Evolutionary conservation across 345 rosid genomes (phyloP).

Genomic region (Acer saccharum): DNA sequence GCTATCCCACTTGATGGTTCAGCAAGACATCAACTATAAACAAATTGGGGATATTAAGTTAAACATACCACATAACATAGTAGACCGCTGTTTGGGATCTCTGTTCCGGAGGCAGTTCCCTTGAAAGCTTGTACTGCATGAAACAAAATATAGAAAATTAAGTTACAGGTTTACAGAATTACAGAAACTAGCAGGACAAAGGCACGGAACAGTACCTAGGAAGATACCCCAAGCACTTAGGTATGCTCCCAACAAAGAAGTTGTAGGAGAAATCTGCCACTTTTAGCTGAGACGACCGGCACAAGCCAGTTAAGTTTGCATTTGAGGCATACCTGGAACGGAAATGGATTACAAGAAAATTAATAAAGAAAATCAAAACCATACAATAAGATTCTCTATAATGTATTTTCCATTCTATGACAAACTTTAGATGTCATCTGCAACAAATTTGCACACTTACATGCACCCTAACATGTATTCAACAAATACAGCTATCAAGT

Average conservation of each 20-base stretch:
- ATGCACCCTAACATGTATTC: neutral
- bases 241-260: constrained; percentile 82
- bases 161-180: constrained; percentile 6
- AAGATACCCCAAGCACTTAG: constrained; percentile 77
- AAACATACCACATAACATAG: constrained; percentile 65
- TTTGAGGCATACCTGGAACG: constrained; percentile 62
- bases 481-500: neutral
- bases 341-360: constrained; percentile 8
- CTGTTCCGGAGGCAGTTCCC: constrained; percentile 80
- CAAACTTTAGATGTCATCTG: neutral
- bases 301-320: constrained; percentile 63
- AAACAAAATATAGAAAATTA: constrained; percentile 5
- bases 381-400: neutral
- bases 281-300: constrained; percentile 70
- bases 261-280: constrained; percentile 86
- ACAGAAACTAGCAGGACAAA: constrained; percentile 1
- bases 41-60: constrained; percentile 9
- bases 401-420: neutral
- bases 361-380: neutral
- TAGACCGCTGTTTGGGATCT: constrained; percentile 69
- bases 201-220: constrained; percentile 57
- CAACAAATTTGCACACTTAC: neutral
- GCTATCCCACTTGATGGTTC: constrained; percentile 2
- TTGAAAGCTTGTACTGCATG: constrained; percentile 77
- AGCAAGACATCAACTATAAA: neutral